Base-by-base conservation (phyloP, 164 flowering plant genomes). In the Houttuynia cordata region DNA sequence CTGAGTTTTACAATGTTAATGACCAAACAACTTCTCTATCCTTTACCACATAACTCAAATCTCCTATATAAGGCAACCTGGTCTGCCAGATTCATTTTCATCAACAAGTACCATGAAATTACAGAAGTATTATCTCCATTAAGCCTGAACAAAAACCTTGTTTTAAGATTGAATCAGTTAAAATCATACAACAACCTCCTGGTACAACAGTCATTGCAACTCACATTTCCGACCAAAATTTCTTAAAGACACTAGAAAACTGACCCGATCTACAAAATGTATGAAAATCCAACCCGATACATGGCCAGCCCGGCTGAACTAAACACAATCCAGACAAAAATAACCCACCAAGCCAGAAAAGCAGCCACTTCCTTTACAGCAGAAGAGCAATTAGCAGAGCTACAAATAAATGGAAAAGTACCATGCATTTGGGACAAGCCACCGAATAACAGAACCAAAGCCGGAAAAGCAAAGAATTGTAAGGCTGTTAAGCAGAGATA, bases 311-410 rank as follows among this genome's bases (percentile, higher is more conserved):
- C 78, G n/a, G 64, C 79, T 1, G 83, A 81, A 59, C 80, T 76
- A 60, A 80, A 79, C 67, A 79, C 56, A 14, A 80, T 64, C 86
- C 77, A 83, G 53, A 83, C 79, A 74, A 84, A 86, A 8, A 76
- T 65, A 80, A 85, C 71, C 97, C 96, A 93, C 99, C 99, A 93
- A 65, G 94, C 87, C 84, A 86, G 53, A 62, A 85, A 83, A 63
- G 90, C 63, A 45, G 81, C 80, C 24, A 75, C 80, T 67, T 90
- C 86, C 63, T 75, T 79, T 39, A 75, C 61, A 64, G 83, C 73
- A 64, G 73, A 75, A 59, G 81, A 74, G 62, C 80, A 78, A 67
- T 85, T 82, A 39, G 71, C 51, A 13, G 77, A 64, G 64, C 72
- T 62, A 71, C 79, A 74, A 17, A 79, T 42, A 63, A 64, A 50